These are phyloP conservation scores for Pseudogymnoascus sp. DNA, from an alignment of 2,329 filamentous ascomycete species.

Conservation along the genomic window DNA sequence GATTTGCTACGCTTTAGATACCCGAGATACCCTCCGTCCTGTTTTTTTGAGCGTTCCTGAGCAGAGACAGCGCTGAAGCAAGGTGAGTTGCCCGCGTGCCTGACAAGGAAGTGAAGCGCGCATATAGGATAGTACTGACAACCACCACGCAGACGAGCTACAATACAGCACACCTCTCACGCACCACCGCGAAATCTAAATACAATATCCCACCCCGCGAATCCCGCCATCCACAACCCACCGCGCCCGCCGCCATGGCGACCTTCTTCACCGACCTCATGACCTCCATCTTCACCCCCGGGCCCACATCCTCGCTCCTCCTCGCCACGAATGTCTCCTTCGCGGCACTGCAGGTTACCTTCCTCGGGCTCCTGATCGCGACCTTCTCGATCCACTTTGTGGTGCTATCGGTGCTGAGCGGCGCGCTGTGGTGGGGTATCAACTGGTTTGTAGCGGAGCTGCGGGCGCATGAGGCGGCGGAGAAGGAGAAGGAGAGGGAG, in stretches of 20 bases:
- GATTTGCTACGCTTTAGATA: not conserved
- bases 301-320: slow-evolving; percentile 78
- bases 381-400: slow-evolving; percentile 87
- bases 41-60: not conserved
- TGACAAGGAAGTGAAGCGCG: not conserved
- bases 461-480: slow-evolving; percentile 36
- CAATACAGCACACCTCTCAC: not conserved
- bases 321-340: slow-evolving; percentile 87
- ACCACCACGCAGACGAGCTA: not conserved
- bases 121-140: not conserved
- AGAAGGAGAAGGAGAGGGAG: slow-evolving; percentile 34
- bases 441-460: slow-evolving; percentile 88
- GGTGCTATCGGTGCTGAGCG: slow-evolving; percentile 70
- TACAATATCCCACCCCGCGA: not conserved
- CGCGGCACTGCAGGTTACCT: slow-evolving; percentile 70
- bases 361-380: slow-evolving; percentile 65
- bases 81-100: not conserved
- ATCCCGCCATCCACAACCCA: not conserved
- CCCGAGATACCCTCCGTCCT: not conserved
- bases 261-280: slow-evolving; percentile 68
- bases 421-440: slow-evolving; percentile 81
- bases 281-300: slow-evolving; percentile 88
- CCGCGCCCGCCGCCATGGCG: slow-evolving; percentile 39
- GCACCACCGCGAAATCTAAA: not conserved
- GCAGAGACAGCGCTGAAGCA: not conserved